These are phyloP conservation scores for Trametes polyzona DNA, from an alignment of 1,284 basidiomycete genomes.

Conservation along the genomic window DNA sequence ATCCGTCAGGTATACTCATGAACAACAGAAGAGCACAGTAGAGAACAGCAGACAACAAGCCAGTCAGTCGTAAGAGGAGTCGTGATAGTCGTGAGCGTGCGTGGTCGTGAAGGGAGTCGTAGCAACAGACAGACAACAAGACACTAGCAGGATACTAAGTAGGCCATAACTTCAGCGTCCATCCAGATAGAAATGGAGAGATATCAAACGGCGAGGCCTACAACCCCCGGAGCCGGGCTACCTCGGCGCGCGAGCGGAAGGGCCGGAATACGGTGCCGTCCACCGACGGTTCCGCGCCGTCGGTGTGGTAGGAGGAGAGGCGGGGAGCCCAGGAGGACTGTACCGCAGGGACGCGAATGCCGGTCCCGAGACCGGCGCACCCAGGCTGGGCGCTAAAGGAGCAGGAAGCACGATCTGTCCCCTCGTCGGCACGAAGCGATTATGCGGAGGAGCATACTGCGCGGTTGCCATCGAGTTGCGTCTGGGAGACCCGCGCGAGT, in stretches of 20 bases:
- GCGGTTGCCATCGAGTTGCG: conserved; percentile 6
- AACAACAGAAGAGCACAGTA: too few species aligned
- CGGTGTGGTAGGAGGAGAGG: not conserved
- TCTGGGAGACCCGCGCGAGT: conserved; percentile 17
- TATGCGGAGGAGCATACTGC: conserved; percentile 10
- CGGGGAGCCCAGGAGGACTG: conserved; percentile 9
- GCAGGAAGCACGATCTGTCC: conserved; percentile 29
- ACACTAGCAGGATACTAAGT: conserved; percentile 15
- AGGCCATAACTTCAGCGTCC: conserved; percentile 21
- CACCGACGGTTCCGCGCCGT: not conserved
- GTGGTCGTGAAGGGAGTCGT: conserved; percentile 13
- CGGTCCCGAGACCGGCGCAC: not conserved
- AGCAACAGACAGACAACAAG: not conserved
- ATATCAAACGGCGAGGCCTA: too few species aligned
- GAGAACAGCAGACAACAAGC: not conserved
- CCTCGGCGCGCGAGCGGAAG: not conserved
- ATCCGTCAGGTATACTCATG: too few species aligned
- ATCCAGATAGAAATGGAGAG: too few species aligned
- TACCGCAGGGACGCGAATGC: conserved; percentile 2
- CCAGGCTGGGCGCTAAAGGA: conserved; percentile 18
- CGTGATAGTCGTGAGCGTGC: not conserved
- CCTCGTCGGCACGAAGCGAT: conserved; percentile 22
- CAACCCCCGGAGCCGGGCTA: not conserved
- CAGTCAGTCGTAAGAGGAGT: not conserved
- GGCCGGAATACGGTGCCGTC: not conserved